Percentiles rank a stretch among this genome's conserved stretches.
Evolutionary conservation across 2,329 filamentous ascomycete genomes (phyloP).

Genomic region (Ilyonectria destructans): DNA sequence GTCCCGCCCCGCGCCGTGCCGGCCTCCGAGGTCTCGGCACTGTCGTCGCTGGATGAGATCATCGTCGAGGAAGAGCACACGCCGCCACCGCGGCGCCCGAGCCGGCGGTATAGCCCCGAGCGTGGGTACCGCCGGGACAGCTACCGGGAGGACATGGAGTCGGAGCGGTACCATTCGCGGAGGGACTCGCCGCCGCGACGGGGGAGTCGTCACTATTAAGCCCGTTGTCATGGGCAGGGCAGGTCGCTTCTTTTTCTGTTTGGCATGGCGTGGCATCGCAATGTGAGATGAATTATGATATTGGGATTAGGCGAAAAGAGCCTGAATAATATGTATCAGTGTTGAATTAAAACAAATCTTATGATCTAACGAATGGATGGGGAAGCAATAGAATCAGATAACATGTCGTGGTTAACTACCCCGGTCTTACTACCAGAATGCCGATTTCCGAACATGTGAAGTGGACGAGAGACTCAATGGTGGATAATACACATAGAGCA

Average conservation of each 20-base stretch:
- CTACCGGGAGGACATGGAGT: slow-evolving; percentile 35
- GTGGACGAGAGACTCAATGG: neutral
- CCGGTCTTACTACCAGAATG: too few species aligned
- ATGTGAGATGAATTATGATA: slow-evolving; percentile 24
- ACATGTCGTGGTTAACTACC: too few species aligned
- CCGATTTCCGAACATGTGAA: neutral
- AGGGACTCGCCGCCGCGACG: slow-evolving; percentile 45
- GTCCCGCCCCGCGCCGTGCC: slow-evolving; percentile 50
- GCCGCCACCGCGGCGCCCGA: slow-evolving; percentile 43
- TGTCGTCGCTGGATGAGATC: slow-evolving; percentile 57
- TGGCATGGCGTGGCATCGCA: slow-evolving; percentile 17
- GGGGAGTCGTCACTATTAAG: slow-evolving; percentile 42
- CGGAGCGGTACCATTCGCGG: slow-evolving; percentile 39
- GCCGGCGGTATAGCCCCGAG: slow-evolving; percentile 42
- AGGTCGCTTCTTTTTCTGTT: slow-evolving; percentile 14
- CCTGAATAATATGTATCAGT: neutral
- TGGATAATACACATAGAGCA: slow-evolving; percentile 4
- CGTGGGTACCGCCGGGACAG: slow-evolving; percentile 46
- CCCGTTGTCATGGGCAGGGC: neutral
- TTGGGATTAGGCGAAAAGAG: neutral
- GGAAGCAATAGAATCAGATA: neutral
- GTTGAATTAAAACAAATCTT: neutral
- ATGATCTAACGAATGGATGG: neutral
- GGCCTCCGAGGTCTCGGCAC: slow-evolving; percentile 48
- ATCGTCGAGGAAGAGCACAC: slow-evolving; percentile 56